Percentiles rank a stretch among this genome's conserved stretches.
These are phyloP conservation scores for Suhomyces faveliae DNA, from an alignment of 805 yeast species.

Conservation along the genomic window DNA sequence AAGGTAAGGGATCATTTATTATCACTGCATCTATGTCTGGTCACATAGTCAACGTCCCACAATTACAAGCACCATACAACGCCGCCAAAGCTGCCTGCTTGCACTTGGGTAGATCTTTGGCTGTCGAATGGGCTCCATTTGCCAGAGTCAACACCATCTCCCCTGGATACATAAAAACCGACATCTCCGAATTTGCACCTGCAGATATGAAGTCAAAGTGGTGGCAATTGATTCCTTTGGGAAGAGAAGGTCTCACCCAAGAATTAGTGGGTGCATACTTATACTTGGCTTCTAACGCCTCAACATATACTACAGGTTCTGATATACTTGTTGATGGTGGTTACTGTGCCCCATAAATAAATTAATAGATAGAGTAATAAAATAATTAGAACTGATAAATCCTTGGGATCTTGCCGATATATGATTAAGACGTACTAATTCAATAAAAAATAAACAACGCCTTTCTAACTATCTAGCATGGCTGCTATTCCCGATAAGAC, in stretches of 20 bases:
- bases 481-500: neutral
- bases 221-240: conserved; percentile 43
- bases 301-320: conserved; percentile 44
- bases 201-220: conserved; percentile 33
- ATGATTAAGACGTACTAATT: no score
- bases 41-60: conserved; percentile 47
- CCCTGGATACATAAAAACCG: conserved; percentile 45
- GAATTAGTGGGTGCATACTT: conserved; percentile 49
- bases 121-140: conserved; percentile 49
- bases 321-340: conserved; percentile 50
- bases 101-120: conserved; percentile 44
- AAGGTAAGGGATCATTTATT: conserved; percentile 43
- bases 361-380: conserved; percentile 1
- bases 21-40: conserved; percentile 49
- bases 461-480: no score
- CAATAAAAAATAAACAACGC: no score
- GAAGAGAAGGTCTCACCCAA: conserved; percentile 44
- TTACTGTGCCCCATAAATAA: conserved; percentile 20
- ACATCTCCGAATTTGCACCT: conserved; percentile 37
- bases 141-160: conserved; percentile 43
- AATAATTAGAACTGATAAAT: neutral
- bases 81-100: conserved; percentile 47
- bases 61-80: conserved; percentile 46
- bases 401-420: no score
- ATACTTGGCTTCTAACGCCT: conserved; percentile 45